These are phyloP conservation scores for Geoglossum glabrum DNA, from an alignment of 495 filamentous ascomycete species.

Conservation along the genomic window DNA sequence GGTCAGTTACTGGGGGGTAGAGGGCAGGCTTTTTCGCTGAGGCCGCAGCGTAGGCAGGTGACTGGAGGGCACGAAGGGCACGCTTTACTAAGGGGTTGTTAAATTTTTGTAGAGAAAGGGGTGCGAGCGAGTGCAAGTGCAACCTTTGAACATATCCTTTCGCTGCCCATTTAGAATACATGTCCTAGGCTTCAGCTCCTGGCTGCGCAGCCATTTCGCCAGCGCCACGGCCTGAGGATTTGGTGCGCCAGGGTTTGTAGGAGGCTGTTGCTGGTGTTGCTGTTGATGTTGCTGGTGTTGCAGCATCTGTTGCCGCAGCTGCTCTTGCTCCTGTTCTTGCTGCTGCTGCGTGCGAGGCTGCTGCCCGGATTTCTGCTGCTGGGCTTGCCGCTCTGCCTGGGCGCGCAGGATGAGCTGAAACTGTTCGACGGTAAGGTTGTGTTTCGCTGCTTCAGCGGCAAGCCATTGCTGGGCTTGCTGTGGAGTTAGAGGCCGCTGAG, in stretches of 20 bases:
- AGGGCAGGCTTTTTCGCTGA: constrained; percentile 63
- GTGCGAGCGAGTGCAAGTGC: not conserved
- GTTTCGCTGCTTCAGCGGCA: constrained; percentile 45
- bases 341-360: constrained; percentile 21
- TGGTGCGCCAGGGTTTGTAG: constrained; percentile 51
- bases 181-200: constrained; percentile 76
- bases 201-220: constrained; percentile 68
- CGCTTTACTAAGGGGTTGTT: constrained; percentile 54
- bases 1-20: constrained; percentile 72
- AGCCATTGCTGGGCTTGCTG: constrained; percentile 43
- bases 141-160: constrained; percentile 98
- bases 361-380: constrained; percentile 24
- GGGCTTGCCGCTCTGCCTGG: constrained; percentile 27
- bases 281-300: constrained; percentile 25
- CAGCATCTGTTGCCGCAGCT: constrained; percentile 14
- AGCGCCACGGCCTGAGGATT: constrained; percentile 77
- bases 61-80: constrained; percentile 80
- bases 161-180: constrained; percentile 90
- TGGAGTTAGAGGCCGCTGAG: not conserved
- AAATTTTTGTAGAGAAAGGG: not conserved
- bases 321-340: constrained; percentile 18
- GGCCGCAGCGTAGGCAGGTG: constrained; percentile 70
- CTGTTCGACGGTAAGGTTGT: constrained; percentile 40
- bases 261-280: constrained; percentile 28
- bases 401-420: constrained; percentile 40